These are phyloP conservation scores for Debaryomycetaceae sp. DNA, from an alignment of 1,139 yeast species.

Conservation along the genomic window DNA sequence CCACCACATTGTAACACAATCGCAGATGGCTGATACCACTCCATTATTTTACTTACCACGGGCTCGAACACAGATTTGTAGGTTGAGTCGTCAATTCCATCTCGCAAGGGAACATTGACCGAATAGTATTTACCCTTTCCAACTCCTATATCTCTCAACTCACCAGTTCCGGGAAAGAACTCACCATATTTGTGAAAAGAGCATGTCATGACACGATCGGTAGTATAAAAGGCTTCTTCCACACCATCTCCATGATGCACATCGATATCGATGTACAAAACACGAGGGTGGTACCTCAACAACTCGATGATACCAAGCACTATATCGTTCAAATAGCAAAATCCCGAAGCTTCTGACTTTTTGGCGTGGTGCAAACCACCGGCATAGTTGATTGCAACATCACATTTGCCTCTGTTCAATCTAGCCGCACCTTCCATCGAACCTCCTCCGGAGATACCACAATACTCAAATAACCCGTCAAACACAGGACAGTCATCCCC, in stretches of 20 bases:
- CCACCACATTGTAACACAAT: conserved; percentile 93
- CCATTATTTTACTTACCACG: conserved; percentile 73
- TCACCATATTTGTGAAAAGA: conserved; percentile 97
- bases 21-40: conserved; percentile 92
- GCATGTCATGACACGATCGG: conserved; percentile 96
- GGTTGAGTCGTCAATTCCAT: conserved; percentile 88
- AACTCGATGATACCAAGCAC: conserved; percentile 89
- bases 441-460: conserved; percentile 94
- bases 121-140: conserved; percentile 87
- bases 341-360: conserved; percentile 93
- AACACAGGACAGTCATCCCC: conserved; percentile 98
- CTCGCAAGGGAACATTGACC: conserved; percentile 85
- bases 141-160: conserved; percentile 81
- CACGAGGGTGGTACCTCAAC: conserved; percentile 88
- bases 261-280: conserved; percentile 92
- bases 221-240: conserved; percentile 94
- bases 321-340: conserved; percentile 70
- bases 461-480: conserved; percentile 93
- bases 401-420: conserved; percentile 88
- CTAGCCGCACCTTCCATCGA: conserved; percentile 97
- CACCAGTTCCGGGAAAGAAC: conserved; percentile 96
- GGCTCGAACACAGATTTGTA: conserved; percentile 89
- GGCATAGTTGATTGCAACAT: conserved; percentile 94
- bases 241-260: conserved; percentile 99
- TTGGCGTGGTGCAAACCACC: conserved; percentile 98